phyloP scores from a whole-genome alignment of 768 basidiomycete genomes.

The Pulveroboletus sp. region DNA sequence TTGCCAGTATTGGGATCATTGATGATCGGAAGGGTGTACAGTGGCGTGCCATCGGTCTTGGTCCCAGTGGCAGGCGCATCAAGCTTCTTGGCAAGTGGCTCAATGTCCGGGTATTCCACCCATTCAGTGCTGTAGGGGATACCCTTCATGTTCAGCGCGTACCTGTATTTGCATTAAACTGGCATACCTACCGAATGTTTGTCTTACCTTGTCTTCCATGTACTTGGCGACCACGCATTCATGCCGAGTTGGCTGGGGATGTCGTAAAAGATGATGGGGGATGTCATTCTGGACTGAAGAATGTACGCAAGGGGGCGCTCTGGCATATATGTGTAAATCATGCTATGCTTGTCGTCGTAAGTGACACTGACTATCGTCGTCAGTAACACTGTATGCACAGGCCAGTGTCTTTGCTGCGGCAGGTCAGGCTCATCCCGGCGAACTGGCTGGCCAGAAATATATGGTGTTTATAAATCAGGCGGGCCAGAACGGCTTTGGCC shows the following conservation, averaged over 20 bases:
- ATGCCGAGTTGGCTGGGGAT: conserved; percentile 33
- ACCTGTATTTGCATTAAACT: conserved; percentile 20
- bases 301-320: neutral
- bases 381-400: no score
- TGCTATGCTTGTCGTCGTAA: no score
- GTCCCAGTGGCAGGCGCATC: conserved; percentile 55
- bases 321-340: conserved; percentile 7
- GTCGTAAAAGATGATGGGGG: conserved; percentile 42
- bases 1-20: conserved; percentile 48
- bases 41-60: conserved; percentile 54
- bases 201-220: conserved; percentile 43
- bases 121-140: conserved; percentile 67
- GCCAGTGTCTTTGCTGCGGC: no score
- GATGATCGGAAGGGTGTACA: conserved; percentile 71
- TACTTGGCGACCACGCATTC: conserved; percentile 44
- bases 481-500: no score
- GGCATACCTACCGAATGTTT: neutral
- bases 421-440: no score
- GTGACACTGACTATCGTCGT: neutral
- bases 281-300: conserved; percentile 18
- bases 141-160: conserved; percentile 67
- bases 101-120: conserved; percentile 71
- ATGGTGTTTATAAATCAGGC: no score
- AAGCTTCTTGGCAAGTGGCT: conserved; percentile 53
- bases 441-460: no score